Evolutionary conservation across 306 rosid genomes (phyloP).

Genomic region (Rosa rugosa): DNA sequence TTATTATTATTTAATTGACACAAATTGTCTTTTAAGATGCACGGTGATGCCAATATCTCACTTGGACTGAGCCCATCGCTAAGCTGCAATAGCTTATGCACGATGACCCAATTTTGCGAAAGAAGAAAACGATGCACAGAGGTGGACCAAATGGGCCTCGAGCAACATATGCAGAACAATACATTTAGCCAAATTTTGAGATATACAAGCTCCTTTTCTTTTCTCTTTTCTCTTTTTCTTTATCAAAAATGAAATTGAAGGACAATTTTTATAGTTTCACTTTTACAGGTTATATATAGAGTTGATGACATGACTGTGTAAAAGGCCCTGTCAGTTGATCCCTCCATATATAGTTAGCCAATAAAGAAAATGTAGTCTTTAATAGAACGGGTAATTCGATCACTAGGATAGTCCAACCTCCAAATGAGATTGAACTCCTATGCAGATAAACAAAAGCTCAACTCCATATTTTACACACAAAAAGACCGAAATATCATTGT

Average conservation of each 20-base stretch:
- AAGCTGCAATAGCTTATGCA: not conserved
- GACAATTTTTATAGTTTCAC: too few species aligned
- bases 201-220: not conserved
- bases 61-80: not conserved
- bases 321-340: not conserved
- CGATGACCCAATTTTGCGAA: not conserved
- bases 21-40: too few species aligned
- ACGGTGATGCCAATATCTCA: not conserved
- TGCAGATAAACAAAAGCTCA: not conserved
- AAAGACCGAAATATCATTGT: too few species aligned
- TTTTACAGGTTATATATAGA: not conserved
- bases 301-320: not conserved
- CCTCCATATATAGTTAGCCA: not conserved
- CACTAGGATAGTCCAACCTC: not conserved
- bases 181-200: not conserved
- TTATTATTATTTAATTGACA: too few species aligned
- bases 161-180: not conserved
- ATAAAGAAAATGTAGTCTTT: not conserved
- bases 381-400: not conserved
- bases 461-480: too few species aligned
- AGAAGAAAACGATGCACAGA: not conserved
- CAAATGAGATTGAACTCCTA: not conserved
- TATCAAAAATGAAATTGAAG: too few species aligned
- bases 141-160: not conserved
- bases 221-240: too few species aligned